A percentile compares a stretch with the other conserved stretches of the same genome.
phyloP scores from a whole-genome alignment of 257 asterid species.

The Nicotiana paniculata region DNA sequence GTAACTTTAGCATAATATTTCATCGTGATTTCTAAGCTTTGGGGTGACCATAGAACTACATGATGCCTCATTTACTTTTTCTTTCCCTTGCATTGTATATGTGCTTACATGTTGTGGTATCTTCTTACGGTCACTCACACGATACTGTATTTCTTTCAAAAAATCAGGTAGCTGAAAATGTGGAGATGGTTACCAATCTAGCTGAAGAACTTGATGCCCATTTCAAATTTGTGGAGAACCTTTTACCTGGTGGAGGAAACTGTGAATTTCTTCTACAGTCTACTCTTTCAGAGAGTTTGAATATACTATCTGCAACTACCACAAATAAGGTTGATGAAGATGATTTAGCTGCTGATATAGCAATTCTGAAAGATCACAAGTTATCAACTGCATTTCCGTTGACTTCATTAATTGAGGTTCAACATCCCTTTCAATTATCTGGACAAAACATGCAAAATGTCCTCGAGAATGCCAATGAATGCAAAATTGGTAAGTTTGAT shows the following conservation, averaged over 20 bases:
- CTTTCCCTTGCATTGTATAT: neutral
- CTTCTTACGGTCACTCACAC: neutral
- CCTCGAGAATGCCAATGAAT: constrained; percentile 12
- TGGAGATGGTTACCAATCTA: constrained; percentile 29
- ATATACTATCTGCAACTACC: constrained; percentile 23
- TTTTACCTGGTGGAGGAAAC: constrained; percentile 6
- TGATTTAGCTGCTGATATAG: constrained; percentile 20
- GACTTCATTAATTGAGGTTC: constrained; percentile 30
- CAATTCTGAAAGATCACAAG: constrained; percentile 20
- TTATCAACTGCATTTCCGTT: constrained; percentile 20
- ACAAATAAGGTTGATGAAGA: constrained; percentile 21
- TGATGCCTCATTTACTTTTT: neutral
- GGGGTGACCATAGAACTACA: neutral
- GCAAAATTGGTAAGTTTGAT: constrained; percentile 15
- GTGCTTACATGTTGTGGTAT: neutral
- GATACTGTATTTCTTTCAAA: constrained; percentile 6
- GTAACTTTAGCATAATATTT: neutral
- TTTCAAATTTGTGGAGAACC: constrained; percentile 19
- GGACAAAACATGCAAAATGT: neutral
- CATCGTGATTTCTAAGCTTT: neutral
- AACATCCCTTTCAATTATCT: constrained; percentile 31
- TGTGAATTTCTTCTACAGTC: constrained; percentile 4
- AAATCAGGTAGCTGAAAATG: constrained; percentile 74
- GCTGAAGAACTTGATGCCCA: constrained; percentile 32
- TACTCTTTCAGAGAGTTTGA: constrained; percentile 23